These are phyloP conservation scores for Theobroma grandiflorum DNA, from an alignment of 441 rosid species.

Conservation along the genomic window DNA sequence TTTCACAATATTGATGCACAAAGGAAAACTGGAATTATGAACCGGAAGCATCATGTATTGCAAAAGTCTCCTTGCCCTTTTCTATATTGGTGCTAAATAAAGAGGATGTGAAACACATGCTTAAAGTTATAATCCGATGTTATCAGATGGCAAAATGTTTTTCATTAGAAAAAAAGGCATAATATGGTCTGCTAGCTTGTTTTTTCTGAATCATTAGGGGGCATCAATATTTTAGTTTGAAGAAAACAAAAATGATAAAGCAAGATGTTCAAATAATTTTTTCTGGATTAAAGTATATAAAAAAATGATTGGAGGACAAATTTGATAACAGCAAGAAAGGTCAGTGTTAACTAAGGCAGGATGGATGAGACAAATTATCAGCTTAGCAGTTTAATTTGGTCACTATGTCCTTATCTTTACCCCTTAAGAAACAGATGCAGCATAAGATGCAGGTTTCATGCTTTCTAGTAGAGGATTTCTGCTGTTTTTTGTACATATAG, in stretches of 20 bases:
- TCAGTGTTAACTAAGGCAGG: background rate
- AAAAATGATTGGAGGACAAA: background rate
- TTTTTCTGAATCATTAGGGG: background rate
- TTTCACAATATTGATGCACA: too few relatives aligned
- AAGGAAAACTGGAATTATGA: too few relatives aligned
- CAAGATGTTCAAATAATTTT: background rate
- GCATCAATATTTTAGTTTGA: background rate
- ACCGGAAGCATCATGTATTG: too few relatives aligned
- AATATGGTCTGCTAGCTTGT: background rate
- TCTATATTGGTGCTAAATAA: too few relatives aligned
- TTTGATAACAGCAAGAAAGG: background rate
- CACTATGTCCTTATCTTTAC: background rate
- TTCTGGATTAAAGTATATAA: background rate
- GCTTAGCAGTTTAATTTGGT: background rate
- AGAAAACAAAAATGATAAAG: background rate
- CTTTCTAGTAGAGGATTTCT: background rate
- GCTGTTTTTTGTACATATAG: background rate
- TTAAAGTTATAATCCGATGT: background rate
- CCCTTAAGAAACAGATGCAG: background rate
- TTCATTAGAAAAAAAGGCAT: too few relatives aligned
- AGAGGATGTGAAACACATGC: background rate
- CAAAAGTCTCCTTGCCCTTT: too few relatives aligned
- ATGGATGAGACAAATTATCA: background rate
- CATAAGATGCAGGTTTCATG: background rate
- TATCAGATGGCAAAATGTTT: background rate